Base-by-base conservation (phyloP, 73 alveolate genomes). In the Durusdinium trenchii region DNA sequence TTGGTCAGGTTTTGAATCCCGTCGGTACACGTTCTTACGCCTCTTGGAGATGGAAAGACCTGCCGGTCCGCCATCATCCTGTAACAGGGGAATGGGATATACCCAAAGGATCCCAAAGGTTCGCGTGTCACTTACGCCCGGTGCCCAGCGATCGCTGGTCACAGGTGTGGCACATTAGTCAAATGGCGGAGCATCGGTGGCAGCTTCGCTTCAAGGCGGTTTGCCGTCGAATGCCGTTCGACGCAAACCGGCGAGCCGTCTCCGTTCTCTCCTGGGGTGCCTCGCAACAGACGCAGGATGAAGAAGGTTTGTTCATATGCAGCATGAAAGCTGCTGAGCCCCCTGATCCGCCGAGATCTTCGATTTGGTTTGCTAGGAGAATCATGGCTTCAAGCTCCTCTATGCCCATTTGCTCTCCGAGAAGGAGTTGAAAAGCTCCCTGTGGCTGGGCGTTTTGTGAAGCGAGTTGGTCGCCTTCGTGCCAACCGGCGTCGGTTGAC, bases 161-260 rank as follows among this genome's bases (percentile, higher is more conserved):
- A 35, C 23, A 62, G 95, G 85, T 67, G 45, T 87, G 42, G 40
- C 81, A 67, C 40, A 90, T 90, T 54, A 28, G 60, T 1, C 87
- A 90, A 42, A 42, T 90, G 97, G 86, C 97, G 40, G 87, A 78
- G 75, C 86, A 67, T 36, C 86, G 97, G 4, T 90, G 97, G 97
- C 97, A 90, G 97, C 57, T 90, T 73, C 52, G 26, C n/a, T 90
- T 20, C 87, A 26, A 90, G 97, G 96, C 38, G 62, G 1, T 32
- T 60, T 0, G 73, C 1, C 73, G 18, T 60, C 18, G 73, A 23
- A 32, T 12, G 12, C 73, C 73, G 0, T 0, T 23, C 30, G 73
- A 60, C 23, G 69, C 23, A 23, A 23, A 2, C 73, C 73, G 30
- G 18, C n/a, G 73, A 60, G 3, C 73, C 30, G n/a, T 60, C 12